Evolutionary conservation across 2,329 filamentous ascomycete genomes (phyloP).

Genomic region (Emmonsia crescens): DNA sequence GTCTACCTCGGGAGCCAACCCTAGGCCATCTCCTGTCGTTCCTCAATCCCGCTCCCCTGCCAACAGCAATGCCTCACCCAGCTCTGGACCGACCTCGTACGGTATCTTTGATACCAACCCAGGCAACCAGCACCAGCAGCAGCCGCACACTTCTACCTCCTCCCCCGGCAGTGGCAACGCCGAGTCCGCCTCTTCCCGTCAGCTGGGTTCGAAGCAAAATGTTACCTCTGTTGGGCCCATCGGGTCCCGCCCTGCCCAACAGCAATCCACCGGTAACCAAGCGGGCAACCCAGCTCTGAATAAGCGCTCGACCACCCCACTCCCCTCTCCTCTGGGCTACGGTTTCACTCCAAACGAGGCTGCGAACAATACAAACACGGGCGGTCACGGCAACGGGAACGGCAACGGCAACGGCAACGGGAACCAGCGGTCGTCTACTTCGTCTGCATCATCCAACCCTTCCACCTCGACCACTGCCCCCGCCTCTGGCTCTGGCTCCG

Average conservation of each 20-base stretch:
- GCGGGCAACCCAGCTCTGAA: constrained; percentile 50
- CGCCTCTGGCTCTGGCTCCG: constrained; percentile 13
- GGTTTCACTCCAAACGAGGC: constrained; percentile 51
- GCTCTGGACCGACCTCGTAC: constrained; percentile 41
- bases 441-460: constrained; percentile 51
- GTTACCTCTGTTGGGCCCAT: constrained; percentile 73
- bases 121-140: constrained; percentile 47
- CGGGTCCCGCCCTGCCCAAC: constrained; percentile 68
- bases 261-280: constrained; percentile 38
- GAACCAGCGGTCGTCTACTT: constrained; percentile 46
- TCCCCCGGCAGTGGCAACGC: constrained; percentile 55
- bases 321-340: constrained; percentile 77
- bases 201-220: constrained; percentile 45
- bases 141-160: constrained; percentile 70
- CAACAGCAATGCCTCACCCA: constrained; percentile 75
- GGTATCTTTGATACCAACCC: constrained; percentile 50
- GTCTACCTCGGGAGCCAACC: constrained; percentile 32
- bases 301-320: constrained; percentile 79
- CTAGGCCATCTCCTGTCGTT: constrained; percentile 32
- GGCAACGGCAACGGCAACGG: constrained; percentile 21
- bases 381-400: constrained; percentile 11
- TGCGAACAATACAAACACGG: not conserved
- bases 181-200: constrained; percentile 60
- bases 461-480: constrained; percentile 34
- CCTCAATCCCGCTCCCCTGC: constrained; percentile 54